phyloP scores from a whole-genome alignment of 805 yeast genomes.

The Candida taoyuanica region DNA sequence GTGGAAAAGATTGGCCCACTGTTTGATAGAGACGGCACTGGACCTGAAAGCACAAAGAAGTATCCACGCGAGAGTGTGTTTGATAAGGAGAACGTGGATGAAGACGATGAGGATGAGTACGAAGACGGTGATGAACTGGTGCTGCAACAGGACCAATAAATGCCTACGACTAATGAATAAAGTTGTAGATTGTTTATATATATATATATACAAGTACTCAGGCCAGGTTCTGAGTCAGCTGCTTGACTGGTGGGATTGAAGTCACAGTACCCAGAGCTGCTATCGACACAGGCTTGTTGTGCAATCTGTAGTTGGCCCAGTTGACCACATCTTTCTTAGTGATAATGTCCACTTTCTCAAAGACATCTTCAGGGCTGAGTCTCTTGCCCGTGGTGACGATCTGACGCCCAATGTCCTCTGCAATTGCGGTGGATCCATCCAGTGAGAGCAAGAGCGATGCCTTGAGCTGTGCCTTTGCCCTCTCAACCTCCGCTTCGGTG shows the following conservation, averaged over 20 bases:
- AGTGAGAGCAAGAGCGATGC: constrained; percentile 85
- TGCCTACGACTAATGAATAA: neutral
- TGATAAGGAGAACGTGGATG: constrained; percentile 24
- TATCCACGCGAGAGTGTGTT: constrained; percentile 23
- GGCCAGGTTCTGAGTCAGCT: constrained; percentile 43
- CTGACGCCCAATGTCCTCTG: constrained; percentile 98
- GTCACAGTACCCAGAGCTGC: constrained; percentile 87
- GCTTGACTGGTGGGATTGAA: constrained; percentile 62
- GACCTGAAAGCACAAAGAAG: constrained; percentile 20
- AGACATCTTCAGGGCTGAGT: constrained; percentile 43
- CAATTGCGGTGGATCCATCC: constrained; percentile 93
- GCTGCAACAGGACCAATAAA: constrained; percentile 16
- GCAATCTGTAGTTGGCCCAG: constrained; percentile 83
- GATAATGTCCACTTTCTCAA: constrained; percentile 66
- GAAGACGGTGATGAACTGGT: constrained; percentile 33
- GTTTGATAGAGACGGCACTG: constrained; percentile 40
- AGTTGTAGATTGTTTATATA: neutral
- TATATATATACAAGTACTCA: constrained; percentile 2
- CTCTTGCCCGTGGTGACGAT: constrained; percentile 84
- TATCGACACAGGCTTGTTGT: constrained; percentile 76
- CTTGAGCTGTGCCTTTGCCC: constrained; percentile 92
- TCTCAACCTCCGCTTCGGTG: constrained; percentile 79
- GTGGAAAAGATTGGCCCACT: constrained; percentile 83
- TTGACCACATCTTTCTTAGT: constrained; percentile 72
- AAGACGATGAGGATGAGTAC: constrained; percentile 28